phyloP scores from a whole-genome alignment of 2,329 filamentous ascomycete genomes.

The Colletotrichum sp. region DNA sequence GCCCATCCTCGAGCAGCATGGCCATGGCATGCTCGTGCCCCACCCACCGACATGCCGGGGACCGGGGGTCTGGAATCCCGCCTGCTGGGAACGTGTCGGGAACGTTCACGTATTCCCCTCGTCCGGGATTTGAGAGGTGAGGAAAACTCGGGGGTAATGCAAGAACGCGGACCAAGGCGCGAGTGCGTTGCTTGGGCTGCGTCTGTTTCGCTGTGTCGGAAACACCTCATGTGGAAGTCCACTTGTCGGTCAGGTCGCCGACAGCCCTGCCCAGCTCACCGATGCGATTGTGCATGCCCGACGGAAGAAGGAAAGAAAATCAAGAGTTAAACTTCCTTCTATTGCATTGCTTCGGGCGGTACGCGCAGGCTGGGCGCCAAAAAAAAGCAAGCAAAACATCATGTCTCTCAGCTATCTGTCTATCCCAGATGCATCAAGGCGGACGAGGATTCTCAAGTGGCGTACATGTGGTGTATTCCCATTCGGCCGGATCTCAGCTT shows the following conservation, averaged over 20 bases:
- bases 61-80: constrained; percentile 4
- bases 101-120: neutral
- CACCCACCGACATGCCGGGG: neutral
- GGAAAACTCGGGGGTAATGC: neutral
- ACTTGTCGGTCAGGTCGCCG: constrained; percentile 4
- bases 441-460: neutral
- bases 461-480: constrained; percentile 18
- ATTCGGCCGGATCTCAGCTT: constrained; percentile 19
- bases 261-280: constrained; percentile 1
- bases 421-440: neutral
- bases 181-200: neutral
- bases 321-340: neutral
- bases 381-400: neutral
- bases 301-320: neutral
- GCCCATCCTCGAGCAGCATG: neutral
- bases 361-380: neutral
- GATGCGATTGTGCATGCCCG: neutral
- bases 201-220: constrained; percentile 8
- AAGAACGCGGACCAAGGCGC: neutral
- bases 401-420: neutral
- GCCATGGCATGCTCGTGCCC: neutral
- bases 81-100: neutral
- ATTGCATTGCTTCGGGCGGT: neutral
- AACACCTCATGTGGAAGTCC: neutral
- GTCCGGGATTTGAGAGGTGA: neutral